phyloP scores from a whole-genome alignment of 1,284 basidiomycete genomes.

The Psilocybe mexicana region DNA sequence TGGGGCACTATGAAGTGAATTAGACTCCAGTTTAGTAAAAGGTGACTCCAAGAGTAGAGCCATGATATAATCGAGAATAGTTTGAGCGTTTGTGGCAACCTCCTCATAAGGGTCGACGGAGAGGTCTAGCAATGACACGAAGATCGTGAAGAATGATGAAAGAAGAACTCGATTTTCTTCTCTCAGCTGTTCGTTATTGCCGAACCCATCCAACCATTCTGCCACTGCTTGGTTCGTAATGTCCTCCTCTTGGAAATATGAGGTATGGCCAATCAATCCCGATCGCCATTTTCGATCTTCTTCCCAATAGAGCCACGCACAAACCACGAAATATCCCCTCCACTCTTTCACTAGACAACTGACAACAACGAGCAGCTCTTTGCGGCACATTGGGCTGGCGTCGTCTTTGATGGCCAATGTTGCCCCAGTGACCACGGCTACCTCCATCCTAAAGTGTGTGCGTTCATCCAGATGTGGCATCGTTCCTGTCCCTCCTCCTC shows the following conservation, averaged over 20 bases:
- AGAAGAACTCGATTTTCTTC: slow-evolving; percentile 84
- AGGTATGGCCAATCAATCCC: slow-evolving; percentile 31
- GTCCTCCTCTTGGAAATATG: slow-evolving; percentile 51
- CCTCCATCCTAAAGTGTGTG: slow-evolving; percentile 80
- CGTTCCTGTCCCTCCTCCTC: slow-evolving; percentile 86
- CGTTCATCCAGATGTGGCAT: slow-evolving; percentile 82
- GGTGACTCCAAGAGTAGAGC: slow-evolving; percentile 88
- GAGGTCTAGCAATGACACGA: slow-evolving; percentile 86
- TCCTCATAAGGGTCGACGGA: slow-evolving; percentile 93
- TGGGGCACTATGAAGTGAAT: slow-evolving; percentile 58
- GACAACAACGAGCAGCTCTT: slow-evolving; percentile 90
- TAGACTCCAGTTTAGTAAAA: slow-evolving; percentile 72
- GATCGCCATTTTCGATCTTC: slow-evolving; percentile 68
- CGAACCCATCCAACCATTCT: slow-evolving; percentile 73
- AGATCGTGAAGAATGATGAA: slow-evolving; percentile 92
- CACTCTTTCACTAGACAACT: slow-evolving; percentile 91
- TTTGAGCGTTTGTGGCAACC: slow-evolving; percentile 88
- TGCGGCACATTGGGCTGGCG: slow-evolving; percentile 94
- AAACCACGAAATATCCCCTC: slow-evolving; percentile 94
- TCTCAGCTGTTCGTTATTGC: slow-evolving; percentile 65
- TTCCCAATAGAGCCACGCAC: slow-evolving; percentile 95
- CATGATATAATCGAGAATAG: slow-evolving; percentile 90
- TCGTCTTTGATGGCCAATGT: slow-evolving; percentile 87
- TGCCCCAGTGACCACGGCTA: slow-evolving; percentile 75
- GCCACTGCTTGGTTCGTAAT: slow-evolving; percentile 71